A percentile compares a stretch with the other conserved stretches of the same genome.
Conservation (phyloP, 2,329 filamentous ascomycete species). For the Cadophora sp. region DNA sequence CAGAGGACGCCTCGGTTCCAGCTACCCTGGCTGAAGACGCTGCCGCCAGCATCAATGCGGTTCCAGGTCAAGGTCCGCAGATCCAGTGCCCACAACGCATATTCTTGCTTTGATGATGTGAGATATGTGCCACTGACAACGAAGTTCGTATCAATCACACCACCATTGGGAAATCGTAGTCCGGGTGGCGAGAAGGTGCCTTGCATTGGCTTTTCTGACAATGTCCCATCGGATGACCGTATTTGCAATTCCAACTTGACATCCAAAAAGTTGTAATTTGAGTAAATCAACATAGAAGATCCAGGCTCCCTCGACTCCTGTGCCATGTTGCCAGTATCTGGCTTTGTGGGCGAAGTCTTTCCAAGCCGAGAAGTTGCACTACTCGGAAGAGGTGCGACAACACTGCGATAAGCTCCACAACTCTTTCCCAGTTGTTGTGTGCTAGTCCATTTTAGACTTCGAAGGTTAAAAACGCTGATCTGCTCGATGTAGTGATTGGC, state of each 20-base stretch:
- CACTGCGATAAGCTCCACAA: conserved; percentile 95
- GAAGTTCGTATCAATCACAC: conserved; percentile 94
- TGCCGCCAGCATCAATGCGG: conserved; percentile 92
- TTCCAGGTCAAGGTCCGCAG: conserved; percentile 89
- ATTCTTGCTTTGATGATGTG: conserved; percentile 97
- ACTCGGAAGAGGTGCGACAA: conserved; percentile 82
- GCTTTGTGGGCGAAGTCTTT: conserved; percentile 52
- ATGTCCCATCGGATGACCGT: conserved; percentile 79
- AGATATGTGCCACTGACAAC: conserved; percentile 97
- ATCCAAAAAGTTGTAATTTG: conserved; percentile 98
- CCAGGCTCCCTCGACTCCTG: conserved; percentile 63
- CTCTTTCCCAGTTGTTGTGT: conserved; percentile 87
- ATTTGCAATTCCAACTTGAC: conserved; percentile 96
- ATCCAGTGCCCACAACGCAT: conserved; percentile 94
- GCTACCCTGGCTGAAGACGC: conserved; percentile 94
- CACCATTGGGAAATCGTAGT: conserved; percentile 93
- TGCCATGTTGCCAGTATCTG: conserved; percentile 51
- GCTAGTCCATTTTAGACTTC: conserved; percentile 94
- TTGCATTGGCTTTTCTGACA: conserved; percentile 89
- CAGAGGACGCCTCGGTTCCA: conserved; percentile 97
- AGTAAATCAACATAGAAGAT: conserved; percentile 92
- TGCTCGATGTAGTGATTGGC: conserved; percentile 99
- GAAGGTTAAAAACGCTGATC: conserved; percentile 96
- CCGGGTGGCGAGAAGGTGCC: conserved; percentile 88
- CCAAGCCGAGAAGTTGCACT: conserved; percentile 71